Evolutionary conservation across 108 stramenopile species (phyloP).

Genomic region (Cyclotella distinguenda): DNA sequence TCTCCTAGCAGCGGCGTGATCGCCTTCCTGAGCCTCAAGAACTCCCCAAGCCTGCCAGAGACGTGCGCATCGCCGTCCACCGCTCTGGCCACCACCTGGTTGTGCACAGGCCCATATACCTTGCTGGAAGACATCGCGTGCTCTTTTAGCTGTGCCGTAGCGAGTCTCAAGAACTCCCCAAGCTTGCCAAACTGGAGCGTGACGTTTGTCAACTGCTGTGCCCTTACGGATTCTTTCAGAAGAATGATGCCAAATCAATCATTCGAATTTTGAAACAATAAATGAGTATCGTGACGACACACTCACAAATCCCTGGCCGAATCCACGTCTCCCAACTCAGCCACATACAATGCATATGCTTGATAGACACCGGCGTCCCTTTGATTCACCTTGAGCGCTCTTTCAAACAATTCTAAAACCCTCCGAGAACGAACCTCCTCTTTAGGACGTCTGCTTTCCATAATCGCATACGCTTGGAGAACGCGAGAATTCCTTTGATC

Average conservation of each 20-base stretch:
- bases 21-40: slow-evolving; percentile 77
- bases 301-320: slow-evolving; percentile 75
- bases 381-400: slow-evolving; percentile 75
- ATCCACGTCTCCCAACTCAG: slow-evolving; percentile 80
- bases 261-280: neutral
- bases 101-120: slow-evolving; percentile 90
- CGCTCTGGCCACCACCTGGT: slow-evolving; percentile 77
- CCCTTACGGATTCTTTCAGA: slow-evolving; percentile 54
- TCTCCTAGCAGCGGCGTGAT: slow-evolving; percentile 78
- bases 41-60: slow-evolving; percentile 92
- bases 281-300: neutral
- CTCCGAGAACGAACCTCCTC: slow-evolving; percentile 69
- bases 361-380: slow-evolving; percentile 86
- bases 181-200: slow-evolving; percentile 88
- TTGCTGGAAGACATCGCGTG: slow-evolving; percentile 84
- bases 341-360: slow-evolving; percentile 85
- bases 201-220: slow-evolving; percentile 78
- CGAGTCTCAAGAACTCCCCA: slow-evolving; percentile 91
- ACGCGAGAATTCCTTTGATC: slow-evolving; percentile 86
- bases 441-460: slow-evolving; percentile 77
- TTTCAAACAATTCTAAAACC: slow-evolving; percentile 84
- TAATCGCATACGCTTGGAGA: slow-evolving; percentile 87
- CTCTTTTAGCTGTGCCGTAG: slow-evolving; percentile 66
- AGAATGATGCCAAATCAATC: neutral
- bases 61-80: slow-evolving; percentile 79